These are phyloP conservation scores for Pythium brassicae DNA, from an alignment of 352 stramenopile genomes.

Conservation along the genomic window DNA sequence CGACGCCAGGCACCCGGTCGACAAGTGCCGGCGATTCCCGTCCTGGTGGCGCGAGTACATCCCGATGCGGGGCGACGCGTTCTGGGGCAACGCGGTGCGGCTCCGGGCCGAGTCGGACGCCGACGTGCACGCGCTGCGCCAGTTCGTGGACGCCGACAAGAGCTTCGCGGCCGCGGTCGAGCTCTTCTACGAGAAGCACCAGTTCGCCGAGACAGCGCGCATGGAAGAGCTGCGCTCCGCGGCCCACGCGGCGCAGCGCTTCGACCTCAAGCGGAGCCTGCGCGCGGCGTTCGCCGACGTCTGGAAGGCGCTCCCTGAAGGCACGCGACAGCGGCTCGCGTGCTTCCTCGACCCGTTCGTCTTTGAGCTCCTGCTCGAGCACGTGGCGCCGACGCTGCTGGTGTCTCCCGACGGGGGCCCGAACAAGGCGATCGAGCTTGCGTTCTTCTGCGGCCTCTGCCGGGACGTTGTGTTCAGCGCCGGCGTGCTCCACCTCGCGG, in stretches of 20 bases:
- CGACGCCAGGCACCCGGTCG: slow-evolving; percentile 28
- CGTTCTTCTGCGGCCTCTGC: slow-evolving; percentile 49
- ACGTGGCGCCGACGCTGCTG: slow-evolving; percentile 36
- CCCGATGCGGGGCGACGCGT: slow-evolving; percentile 52
- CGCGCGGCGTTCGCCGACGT: slow-evolving; percentile 42
- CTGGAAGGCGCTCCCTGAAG: slow-evolving; percentile 50
- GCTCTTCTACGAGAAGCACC: slow-evolving; percentile 72
- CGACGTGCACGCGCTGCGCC: slow-evolving; percentile 28
- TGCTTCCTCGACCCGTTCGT: slow-evolving; percentile 67
- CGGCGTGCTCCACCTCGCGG: slow-evolving; percentile 42
- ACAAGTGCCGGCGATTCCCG: slow-evolving; percentile 37
- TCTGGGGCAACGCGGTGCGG: slow-evolving; percentile 67
- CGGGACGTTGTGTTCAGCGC: slow-evolving; percentile 58
- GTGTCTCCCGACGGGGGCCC: slow-evolving; percentile 1
- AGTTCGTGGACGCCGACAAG: slow-evolving; percentile 43
- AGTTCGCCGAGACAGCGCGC: slow-evolving; percentile 69
- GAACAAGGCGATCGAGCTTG: slow-evolving; percentile 43
- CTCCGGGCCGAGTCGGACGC: slow-evolving; percentile 55
- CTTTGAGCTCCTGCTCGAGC: slow-evolving; percentile 44
- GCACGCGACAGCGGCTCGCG: slow-evolving; percentile 37
- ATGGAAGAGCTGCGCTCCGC: slow-evolving; percentile 62
- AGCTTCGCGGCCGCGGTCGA: slow-evolving; percentile 46
- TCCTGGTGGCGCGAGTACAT: slow-evolving; percentile 58
- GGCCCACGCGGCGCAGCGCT: slow-evolving; percentile 19
- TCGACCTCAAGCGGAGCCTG: slow-evolving; percentile 42